These are phyloP conservation scores for Pseudotsuga menziesii DNA, from an alignment of 75 land plant species.

Conservation along the genomic window DNA sequence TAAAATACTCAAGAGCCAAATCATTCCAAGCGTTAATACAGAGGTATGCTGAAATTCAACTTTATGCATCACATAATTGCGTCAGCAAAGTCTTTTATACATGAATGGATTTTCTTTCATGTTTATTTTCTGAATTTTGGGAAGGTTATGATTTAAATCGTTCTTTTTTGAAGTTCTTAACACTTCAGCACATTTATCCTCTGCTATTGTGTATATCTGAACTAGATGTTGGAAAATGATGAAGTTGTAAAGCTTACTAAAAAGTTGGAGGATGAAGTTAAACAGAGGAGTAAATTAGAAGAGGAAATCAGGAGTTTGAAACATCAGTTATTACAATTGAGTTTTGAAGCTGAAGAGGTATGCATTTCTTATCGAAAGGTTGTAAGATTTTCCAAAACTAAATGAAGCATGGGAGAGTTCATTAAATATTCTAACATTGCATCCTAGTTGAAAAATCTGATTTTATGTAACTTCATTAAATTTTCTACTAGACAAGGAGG, in stretches of 20 bases:
- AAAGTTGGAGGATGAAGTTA: constrained; percentile 73
- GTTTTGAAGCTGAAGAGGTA: constrained; percentile 58
- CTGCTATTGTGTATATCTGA: constrained; percentile 2
- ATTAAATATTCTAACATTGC: not conserved
- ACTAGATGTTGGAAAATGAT: constrained; percentile 50
- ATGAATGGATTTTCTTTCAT: not conserved
- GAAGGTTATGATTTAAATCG: not conserved
- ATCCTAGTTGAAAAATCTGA: not conserved
- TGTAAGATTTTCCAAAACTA: not conserved
- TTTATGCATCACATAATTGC: not conserved
- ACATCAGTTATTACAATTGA: constrained; percentile 68
- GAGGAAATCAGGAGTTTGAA: constrained; percentile 59
- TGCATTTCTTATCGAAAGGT: not conserved
- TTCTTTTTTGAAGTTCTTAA: not conserved
- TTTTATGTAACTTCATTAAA: constrained; percentile 2
- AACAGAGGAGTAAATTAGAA: constrained; percentile 65
- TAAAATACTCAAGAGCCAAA: constrained; percentile 34
- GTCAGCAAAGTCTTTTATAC: not conserved
- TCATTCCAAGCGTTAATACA: constrained; percentile 26
- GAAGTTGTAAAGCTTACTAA: constrained; percentile 62
- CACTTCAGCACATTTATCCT: not conserved
- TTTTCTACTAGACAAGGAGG: constrained; percentile 47
- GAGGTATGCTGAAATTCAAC: constrained; percentile 30
- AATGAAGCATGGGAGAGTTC: not conserved
- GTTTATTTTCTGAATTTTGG: not conserved